These are phyloP conservation scores for Cercis canadensis DNA, from an alignment of 306 rosid species.

Conservation along the genomic window DNA sequence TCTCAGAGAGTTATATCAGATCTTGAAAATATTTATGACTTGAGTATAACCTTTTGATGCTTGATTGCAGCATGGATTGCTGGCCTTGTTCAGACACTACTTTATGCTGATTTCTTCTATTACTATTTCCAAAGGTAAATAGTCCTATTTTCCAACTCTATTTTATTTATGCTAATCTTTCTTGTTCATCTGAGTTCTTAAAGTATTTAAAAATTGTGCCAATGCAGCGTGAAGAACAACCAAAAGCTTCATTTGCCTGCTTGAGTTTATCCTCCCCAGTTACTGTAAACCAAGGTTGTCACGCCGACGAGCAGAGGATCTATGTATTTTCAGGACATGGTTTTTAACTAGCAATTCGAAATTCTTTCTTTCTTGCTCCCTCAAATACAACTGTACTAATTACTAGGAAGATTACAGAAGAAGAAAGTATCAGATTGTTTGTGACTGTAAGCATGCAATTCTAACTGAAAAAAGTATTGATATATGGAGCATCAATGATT, in stretches of 20 bases:
- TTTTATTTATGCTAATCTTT: conserved; percentile 10
- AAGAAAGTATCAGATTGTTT: conserved; percentile 24
- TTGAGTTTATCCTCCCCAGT: conserved; percentile 43
- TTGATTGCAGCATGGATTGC: conserved; percentile 80
- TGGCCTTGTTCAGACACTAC: conserved; percentile 80
- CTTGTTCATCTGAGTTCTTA: conserved; percentile 9
- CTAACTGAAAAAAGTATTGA: neutral
- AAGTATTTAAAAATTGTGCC: conserved; percentile 27
- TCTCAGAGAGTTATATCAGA: neutral
- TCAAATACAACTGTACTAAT: conserved; percentile 43
- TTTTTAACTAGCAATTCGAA: conserved; percentile 34
- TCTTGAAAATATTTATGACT: conserved; percentile 10
- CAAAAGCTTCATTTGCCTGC: conserved; percentile 86
- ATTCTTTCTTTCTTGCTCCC: conserved; percentile 44
- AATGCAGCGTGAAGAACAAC: conserved; percentile 90
- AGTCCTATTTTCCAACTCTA: conserved; percentile 6
- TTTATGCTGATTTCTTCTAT: conserved; percentile 91
- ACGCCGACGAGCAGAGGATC: conserved; percentile 34
- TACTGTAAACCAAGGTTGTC: conserved; percentile 38
- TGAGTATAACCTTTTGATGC: conserved; percentile 28
- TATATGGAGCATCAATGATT: no score
- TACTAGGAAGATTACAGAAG: conserved; percentile 39
- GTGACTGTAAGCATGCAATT: conserved; percentile 29
- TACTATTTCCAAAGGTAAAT: conserved; percentile 87
- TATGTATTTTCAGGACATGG: conserved; percentile 32